Percentiles rank a stretch among this genome's conserved stretches.
Conservation (phyloP, 192 early-diverging fungal genomes). For the Backusella westeae region DNA sequence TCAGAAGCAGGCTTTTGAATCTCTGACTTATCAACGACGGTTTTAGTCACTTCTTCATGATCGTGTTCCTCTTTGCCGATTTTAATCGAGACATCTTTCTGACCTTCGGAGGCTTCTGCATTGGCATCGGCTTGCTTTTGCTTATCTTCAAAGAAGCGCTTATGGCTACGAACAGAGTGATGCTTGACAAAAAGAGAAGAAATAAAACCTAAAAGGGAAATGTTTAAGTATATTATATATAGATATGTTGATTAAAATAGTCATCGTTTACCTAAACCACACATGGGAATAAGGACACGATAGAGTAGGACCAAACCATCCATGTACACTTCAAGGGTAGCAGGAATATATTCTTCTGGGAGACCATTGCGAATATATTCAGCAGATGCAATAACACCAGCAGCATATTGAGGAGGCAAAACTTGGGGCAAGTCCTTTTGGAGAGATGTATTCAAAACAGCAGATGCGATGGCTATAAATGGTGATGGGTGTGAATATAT, state of each 20-base stretch:
- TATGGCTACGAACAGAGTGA: constrained; percentile 14
- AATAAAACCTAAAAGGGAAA: constrained; percentile 16
- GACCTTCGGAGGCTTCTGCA: not conserved
- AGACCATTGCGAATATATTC: constrained; percentile 2
- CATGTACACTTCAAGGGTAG: not conserved
- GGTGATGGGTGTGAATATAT: not conserved
- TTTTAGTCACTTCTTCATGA: not conserved
- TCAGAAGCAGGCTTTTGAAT: not conserved
- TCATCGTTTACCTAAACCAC: not conserved
- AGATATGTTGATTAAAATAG: not conserved
- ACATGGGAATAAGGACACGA: constrained; percentile 6
- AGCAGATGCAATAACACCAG: constrained; percentile 1
- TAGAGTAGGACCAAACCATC: constrained; percentile 4
- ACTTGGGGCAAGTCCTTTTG: not conserved
- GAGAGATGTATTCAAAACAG: constrained; percentile 15
- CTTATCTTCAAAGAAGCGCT: not conserved
- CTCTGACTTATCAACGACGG: not conserved
- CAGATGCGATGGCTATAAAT: constrained; percentile 13
- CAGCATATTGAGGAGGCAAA: not conserved
- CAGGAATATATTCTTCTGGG: not conserved
- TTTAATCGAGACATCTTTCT: not conserved
- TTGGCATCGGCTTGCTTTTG: not conserved
- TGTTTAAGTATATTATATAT: not conserved
- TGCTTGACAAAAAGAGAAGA: constrained; percentile 21
- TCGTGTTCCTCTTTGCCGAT: not conserved